Percentiles rank a stretch among this genome's conserved stretches.
These are phyloP conservation scores for Lactarius pseudohatsudake DNA, from an alignment of 768 basidiomycete species.

Conservation along the genomic window DNA sequence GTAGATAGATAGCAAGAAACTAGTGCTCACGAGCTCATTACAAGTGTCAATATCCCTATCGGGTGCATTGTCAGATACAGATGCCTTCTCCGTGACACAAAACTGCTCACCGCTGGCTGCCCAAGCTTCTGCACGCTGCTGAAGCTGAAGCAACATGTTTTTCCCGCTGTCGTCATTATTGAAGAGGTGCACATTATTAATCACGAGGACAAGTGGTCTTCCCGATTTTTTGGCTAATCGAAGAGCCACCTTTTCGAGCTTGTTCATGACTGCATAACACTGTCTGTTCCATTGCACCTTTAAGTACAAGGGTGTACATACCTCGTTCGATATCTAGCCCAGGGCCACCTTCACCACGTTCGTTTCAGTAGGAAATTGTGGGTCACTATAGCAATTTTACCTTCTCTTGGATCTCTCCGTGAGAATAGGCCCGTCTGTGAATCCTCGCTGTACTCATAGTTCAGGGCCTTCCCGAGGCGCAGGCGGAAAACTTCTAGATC, in stretches of 20 bases:
- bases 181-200: slow-evolving; percentile 79
- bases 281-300: neutral
- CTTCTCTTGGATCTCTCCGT: slow-evolving; percentile 80
- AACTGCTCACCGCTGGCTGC: slow-evolving; percentile 62
- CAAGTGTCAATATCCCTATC: slow-evolving; percentile 70
- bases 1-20: neutral
- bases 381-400: slow-evolving; percentile 33
- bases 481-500: slow-evolving; percentile 86
- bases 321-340: slow-evolving; percentile 82
- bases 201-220: slow-evolving; percentile 72
- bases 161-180: slow-evolving; percentile 75
- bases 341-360: slow-evolving; percentile 51
- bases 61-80: slow-evolving; percentile 21
- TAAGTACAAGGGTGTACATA: slow-evolving; percentile 31
- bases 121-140: slow-evolving; percentile 86
- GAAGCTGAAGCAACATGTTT: slow-evolving; percentile 80
- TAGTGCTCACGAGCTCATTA: slow-evolving; percentile 67
- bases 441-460: slow-evolving; percentile 85
- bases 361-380: slow-evolving; percentile 22
- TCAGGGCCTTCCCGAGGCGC: slow-evolving; percentile 80
- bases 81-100: slow-evolving; percentile 3
- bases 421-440: slow-evolving; percentile 80
- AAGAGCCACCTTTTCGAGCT: slow-evolving; percentile 84
- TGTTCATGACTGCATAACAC: slow-evolving; percentile 59
- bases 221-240: slow-evolving; percentile 53